These are phyloP conservation scores for Picochlorum sp. DNA, from an alignment of 139 green algal genomes.

Conservation along the genomic window DNA sequence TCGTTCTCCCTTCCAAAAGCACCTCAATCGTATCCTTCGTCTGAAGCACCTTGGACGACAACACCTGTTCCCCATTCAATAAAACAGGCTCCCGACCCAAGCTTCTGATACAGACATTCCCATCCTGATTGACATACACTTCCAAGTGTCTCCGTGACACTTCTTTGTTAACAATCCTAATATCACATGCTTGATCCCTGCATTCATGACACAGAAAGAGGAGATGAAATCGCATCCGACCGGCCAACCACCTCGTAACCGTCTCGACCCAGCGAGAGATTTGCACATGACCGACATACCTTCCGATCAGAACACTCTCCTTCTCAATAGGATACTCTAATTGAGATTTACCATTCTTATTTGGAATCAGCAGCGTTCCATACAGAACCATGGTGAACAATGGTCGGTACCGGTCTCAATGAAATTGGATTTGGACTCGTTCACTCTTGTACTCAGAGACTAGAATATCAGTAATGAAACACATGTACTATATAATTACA, in stretches of 20 bases:
- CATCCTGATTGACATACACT: slow-evolving; percentile 27
- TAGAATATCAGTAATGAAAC: too few relatives aligned
- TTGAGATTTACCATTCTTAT: slow-evolving; percentile 21
- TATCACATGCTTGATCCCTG: slow-evolving; percentile 40
- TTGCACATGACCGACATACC: background rate
- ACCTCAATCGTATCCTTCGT: slow-evolving; percentile 40
- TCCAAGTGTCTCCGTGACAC: slow-evolving; percentile 36
- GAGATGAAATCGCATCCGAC: too few relatives aligned
- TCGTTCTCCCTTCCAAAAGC: slow-evolving; percentile 30
- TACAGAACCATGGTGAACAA: background rate
- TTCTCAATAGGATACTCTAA: slow-evolving; percentile 34
- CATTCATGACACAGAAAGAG: background rate
- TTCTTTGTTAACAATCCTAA: slow-evolving; percentile 34
- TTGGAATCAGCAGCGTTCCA: slow-evolving; percentile 25
- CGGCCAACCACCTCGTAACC: background rate
- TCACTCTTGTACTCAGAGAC: too few relatives aligned
- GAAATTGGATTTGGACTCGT: too few relatives aligned
- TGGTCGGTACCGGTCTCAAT: background rate
- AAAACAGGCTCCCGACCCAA: slow-evolving; percentile 32
- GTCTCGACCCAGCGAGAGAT: too few relatives aligned
- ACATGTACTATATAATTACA: too few relatives aligned
- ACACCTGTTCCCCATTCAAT: slow-evolving; percentile 27
- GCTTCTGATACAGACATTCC: slow-evolving; percentile 28
- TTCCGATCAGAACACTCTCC: slow-evolving; percentile 26
- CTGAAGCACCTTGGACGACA: slow-evolving; percentile 22